Base-by-base conservation (phyloP, 106 monocot genomes). In the Gastrodia elata region DNA sequence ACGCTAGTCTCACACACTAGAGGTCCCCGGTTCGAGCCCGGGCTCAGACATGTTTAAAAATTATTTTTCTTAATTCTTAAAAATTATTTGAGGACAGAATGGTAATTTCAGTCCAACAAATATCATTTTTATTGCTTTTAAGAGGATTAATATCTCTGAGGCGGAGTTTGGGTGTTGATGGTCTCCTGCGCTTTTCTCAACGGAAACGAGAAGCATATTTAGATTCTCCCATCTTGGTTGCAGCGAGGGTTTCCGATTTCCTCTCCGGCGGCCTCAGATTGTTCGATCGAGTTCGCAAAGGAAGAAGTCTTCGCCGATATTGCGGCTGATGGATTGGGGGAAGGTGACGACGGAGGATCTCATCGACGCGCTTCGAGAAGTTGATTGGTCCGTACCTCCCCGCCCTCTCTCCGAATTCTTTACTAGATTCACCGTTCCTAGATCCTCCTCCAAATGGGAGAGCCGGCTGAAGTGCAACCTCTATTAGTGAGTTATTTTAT, bases 401-500 rank as follows among this genome's bases (percentile, higher is more conserved):
- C 95, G 95, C 40, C 89, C 95, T 30, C 24, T 96, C 52, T 71
- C 87, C 57, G 95, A 96, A 77, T 96, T 89, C 86, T 96, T 96
- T 79, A 86, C 87, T 33, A 78, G 95, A 38, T 96, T 96, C 85
- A 87, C 95, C 72, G 57, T 85, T 68, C 95, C 91, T 24, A 73
- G 95, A 84, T 96, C 95, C 65, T 82, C 84, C 74, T 75, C 83
- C 82, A 96, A 96, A 59, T 96, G 91, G 95, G 84, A 88, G 78
- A 92, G 95, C 75, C 87, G 95, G 61, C 33, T 87, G 70, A 96
- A 96, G 77, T 96, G 95, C 87, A 96, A 96, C 68, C 84, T 96
- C 43, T 96, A 96, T 82, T 96, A 92, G 95, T 96, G 77, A 77
- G 79, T 38, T n/a, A n/a, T n/a, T n/a, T 24, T 13, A 26, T 69